These are phyloP conservation scores for Herpetomonas samuelpessoai DNA, from an alignment of 208 protist genomes.

Conservation along the genomic window DNA sequence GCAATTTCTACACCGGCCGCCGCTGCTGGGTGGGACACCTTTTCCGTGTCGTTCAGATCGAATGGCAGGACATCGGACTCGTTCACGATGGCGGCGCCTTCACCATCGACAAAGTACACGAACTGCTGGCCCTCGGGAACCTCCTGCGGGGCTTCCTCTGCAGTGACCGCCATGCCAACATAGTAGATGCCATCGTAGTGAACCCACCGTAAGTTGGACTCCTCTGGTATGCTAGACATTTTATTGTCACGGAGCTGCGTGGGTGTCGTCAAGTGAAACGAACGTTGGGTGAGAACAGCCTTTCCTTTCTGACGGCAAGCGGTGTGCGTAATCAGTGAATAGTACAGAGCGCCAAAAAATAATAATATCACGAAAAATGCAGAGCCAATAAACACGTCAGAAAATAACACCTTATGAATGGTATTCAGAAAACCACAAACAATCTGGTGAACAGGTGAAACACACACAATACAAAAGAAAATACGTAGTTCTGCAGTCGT, in stretches of 20 bases:
- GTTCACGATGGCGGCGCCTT: constrained; percentile 56
- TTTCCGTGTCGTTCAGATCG: constrained; percentile 41
- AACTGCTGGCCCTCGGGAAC: constrained; percentile 37
- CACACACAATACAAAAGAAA: too few species aligned
- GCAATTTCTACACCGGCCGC: constrained; percentile 54
- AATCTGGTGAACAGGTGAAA: too few species aligned
- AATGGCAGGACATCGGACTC: constrained; percentile 49
- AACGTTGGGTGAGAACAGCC: too few species aligned
- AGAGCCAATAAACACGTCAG: too few species aligned
- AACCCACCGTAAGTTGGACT: constrained; percentile 68
- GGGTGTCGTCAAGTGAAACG: too few species aligned
- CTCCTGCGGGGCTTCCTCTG: constrained; percentile 37
- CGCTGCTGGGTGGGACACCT: constrained; percentile 45
- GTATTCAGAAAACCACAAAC: too few species aligned
- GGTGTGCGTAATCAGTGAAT: too few species aligned
- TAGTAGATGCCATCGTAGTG: constrained; percentile 71
- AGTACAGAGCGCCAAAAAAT: constrained; percentile 7
- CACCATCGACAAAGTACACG: constrained; percentile 74
- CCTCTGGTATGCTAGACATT: not conserved
- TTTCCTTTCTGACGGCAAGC: too few species aligned
- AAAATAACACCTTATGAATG: too few species aligned
- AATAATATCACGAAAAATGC: constrained; percentile 5
- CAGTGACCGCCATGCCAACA: constrained; percentile 47
- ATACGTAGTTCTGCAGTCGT: too few species aligned
- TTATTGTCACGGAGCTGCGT: too few species aligned